Evolutionary conservation across 2,329 filamentous ascomycete species (phyloP), one percentile per base, ranked within the genome.

Genomic region (Endothia cerciana): DNA sequence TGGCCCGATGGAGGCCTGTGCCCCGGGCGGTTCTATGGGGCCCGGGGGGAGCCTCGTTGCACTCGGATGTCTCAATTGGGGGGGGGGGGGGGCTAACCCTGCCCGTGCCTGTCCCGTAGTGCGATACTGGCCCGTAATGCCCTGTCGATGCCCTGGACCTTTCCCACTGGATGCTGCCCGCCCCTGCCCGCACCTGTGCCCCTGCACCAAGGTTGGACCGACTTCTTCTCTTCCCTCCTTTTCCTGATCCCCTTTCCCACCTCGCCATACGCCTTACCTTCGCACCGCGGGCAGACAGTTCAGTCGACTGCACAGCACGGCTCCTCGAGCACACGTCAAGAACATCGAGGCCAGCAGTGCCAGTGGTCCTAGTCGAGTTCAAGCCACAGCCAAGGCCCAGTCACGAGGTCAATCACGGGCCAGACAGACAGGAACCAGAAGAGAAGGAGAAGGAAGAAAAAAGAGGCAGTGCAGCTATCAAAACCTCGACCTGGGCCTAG

Each of bases 391-490:
- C 47, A 28, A 30, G 41, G 15, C 3, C 51, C 25, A 28, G 47
- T 25, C 47, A 28, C 47, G 13, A 55, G 17, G 30, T 19, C 15
- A 33, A 33, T 13, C 28, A 55, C 25, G 15, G 28, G 15, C 30
- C 51, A 15, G 30, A 30, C 15, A 36, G 10, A 28, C 25, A 11
- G 28, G 11, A 49, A 28, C 5, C 4, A 30, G 15, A 6, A 4
- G 17, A 28, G 6, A 15, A 51, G 19, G 3, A 17, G 17, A 17
- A 51, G 15, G 25, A 6, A 15, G 1, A 3, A 10, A 13, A 33
- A 55, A 36, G 19, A 3, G 49, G 49, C 49, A 55, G 49, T 55
- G 51, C 51, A 55, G 51, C 47, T 49, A 51, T 55, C 28, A 55
- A n/a, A 36, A 55, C 51, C 28, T 33, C 51, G 10, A 11, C 49